Percentiles rank a stretch among this genome's conserved stretches.
Evolutionary conservation across 2,329 filamentous ascomycete genomes (phyloP).

Genomic region (Aspergillus bombycis): DNA sequence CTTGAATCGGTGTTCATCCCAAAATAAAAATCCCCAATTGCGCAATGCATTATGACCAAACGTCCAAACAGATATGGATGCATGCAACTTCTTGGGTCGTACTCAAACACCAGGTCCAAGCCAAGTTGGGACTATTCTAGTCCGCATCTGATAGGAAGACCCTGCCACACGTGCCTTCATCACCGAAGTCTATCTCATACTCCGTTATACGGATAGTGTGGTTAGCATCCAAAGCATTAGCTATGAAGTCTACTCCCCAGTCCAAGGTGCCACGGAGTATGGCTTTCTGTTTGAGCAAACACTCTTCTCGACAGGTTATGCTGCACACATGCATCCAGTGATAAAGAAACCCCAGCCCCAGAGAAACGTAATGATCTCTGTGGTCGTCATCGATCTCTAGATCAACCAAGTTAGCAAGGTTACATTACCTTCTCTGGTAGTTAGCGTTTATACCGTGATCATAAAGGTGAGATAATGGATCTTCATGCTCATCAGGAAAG

Average conservation of each 20-base stretch:
- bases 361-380: not conserved
- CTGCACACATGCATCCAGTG: not conserved
- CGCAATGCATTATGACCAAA: not conserved
- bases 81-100: not conserved
- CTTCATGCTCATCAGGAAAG: not conserved
- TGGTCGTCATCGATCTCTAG: not conserved
- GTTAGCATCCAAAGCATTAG: not conserved
- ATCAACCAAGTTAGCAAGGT: not conserved
- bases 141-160: not conserved
- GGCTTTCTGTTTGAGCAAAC: not conserved
- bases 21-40: not conserved
- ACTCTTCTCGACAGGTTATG: not conserved
- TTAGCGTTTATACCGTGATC: no score
- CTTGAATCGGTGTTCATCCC: not conserved
- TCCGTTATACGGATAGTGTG: fast-evolving
- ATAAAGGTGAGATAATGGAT: not conserved
- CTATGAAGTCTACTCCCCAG: not conserved
- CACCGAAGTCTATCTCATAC: not conserved
- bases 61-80: not conserved
- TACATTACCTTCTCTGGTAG: not conserved
- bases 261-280: not conserved
- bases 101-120: not conserved
- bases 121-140: not conserved
- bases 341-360: not conserved
- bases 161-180: not conserved